Evolutionary conservation across 2,329 filamentous ascomycete species (phyloP).

Genomic region (Fusarium secorum): DNA sequence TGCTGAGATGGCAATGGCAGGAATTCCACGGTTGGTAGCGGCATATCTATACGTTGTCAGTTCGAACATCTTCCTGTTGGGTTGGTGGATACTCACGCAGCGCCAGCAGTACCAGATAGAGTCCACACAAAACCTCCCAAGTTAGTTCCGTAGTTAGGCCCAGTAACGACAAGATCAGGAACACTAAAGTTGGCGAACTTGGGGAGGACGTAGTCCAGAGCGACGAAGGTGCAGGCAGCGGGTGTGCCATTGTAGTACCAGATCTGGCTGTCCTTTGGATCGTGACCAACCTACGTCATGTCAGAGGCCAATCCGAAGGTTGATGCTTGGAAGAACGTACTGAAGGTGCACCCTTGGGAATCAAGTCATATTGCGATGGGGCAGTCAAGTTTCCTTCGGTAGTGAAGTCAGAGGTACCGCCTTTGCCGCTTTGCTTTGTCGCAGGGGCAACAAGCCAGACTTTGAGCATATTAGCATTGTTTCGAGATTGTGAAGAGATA

Average conservation of each 20-base stretch:
- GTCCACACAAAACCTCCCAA: constrained; percentile 63
- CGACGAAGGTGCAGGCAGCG: constrained; percentile 63
- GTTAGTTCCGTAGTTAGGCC: constrained; percentile 65
- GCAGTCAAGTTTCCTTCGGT: constrained; percentile 41
- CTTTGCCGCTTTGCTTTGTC: constrained; percentile 43
- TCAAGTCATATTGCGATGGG: constrained; percentile 41
- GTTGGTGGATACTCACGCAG: constrained; percentile 41
- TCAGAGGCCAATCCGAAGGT: fast-evolving
- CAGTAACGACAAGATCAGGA: constrained; percentile 62
- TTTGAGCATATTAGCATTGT: background rate
- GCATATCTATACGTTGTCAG: constrained; percentile 47
- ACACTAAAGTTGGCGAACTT: constrained; percentile 55
- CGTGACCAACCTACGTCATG: constrained; percentile 50
- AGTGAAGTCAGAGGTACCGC: constrained; percentile 42
- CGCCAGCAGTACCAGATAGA: constrained; percentile 59
- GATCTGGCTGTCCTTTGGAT: constrained; percentile 61
- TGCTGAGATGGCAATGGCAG: constrained; percentile 58
- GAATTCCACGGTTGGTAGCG: constrained; percentile 57
- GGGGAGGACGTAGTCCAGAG: constrained; percentile 63
- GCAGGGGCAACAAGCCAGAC: constrained; percentile 46
- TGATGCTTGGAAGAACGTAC: background rate
- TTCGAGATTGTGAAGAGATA: fast-evolving
- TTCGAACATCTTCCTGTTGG: fast-evolving
- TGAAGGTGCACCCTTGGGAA: constrained; percentile 43
- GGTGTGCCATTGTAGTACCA: constrained; percentile 70